Evolutionary conservation across 805 yeast genomes (phyloP), one percentile per base, ranked within the genome.

Genomic region (Henningerozyma blattae): DNA sequence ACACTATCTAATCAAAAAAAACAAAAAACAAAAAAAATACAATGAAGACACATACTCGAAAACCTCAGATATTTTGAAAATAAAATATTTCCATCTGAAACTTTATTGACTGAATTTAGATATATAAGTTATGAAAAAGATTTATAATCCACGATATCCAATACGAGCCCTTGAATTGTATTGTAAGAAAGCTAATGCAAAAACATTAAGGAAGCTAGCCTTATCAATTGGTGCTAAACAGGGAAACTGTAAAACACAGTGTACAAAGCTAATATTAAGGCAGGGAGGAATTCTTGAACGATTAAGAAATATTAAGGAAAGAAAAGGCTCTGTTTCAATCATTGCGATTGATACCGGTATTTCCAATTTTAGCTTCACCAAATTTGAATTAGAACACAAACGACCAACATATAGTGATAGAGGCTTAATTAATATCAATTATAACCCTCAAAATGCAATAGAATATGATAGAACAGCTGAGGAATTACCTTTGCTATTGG

Each of bases 311-410:
- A 32, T 30, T 3, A 28, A 31, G 18, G 9, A 15, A 3, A 31
- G 43, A 18, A 38, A 48, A 2, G 39, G 42, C 2, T 32, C 32
- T 14, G 39, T 52, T 30, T 41, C 42, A 14, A 37, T 62, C 3
- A 37, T 57, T 3, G 53, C 65, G 0, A 52, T 62, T 8, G 67
- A 62, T 36, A 48, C 58, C 38, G 67, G 67, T 3, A 42, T 62
- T 5, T 43, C 53, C 2, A 62, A 62, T 42, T 60, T 62, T 35
- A 56, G 65, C 1, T 47, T 38, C 15, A 28, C 57, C 2, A 43
- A 44, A 25, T 37, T 60, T 13, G 44, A 49, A 22, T 42, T 54
- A 40, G 37, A 44, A 22, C n/a, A n/a, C n/a, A n/a, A n/a, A n/a
- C n/a, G n/a, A n/a, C n/a, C n/a, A n/a, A n/a, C n/a, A n/a, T n/a